These are phyloP conservation scores for Neonothopanus nambi DNA, from an alignment of 1,284 basidiomycete genomes.

Conservation along the genomic window DNA sequence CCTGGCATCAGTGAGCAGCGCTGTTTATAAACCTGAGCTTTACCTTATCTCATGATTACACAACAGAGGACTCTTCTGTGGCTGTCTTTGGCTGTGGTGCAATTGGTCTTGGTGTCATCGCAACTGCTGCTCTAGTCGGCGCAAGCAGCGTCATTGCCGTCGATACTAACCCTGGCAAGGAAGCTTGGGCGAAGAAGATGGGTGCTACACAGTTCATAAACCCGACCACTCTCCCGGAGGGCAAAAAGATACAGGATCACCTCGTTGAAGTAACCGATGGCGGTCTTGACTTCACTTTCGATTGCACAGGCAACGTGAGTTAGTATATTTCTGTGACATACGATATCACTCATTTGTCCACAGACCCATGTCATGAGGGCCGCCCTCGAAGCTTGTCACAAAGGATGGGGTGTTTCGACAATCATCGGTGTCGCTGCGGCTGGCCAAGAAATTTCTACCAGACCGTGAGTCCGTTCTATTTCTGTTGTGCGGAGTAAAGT, in stretches of 20 bases:
- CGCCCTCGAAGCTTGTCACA: conserved; percentile 97
- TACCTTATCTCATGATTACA: background rate
- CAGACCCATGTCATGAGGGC: conserved; percentile 90
- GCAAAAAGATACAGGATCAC: conserved; percentile 84
- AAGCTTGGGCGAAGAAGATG: conserved; percentile 90
- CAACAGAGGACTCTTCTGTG: conserved; percentile 79
- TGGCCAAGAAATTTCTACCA: conserved; percentile 96
- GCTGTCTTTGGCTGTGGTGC: conserved; percentile 97
- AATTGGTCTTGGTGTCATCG: conserved; percentile 92
- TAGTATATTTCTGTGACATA: background rate
- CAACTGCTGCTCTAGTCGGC: conserved; percentile 78
- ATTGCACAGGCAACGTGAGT: conserved; percentile 90
- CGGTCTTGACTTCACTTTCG: conserved; percentile 96
- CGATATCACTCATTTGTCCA: conserved; percentile 25
- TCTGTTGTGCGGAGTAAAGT: background rate
- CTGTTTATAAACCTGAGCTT: background rate
- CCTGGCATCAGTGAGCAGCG: conserved; percentile 75
- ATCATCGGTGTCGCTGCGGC: conserved; percentile 94
- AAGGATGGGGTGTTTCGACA: conserved; percentile 98
- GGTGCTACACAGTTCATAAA: conserved; percentile 98
- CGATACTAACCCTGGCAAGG: conserved; percentile 87
- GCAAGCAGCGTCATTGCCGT: conserved; percentile 91
- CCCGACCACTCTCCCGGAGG: conserved; percentile 74
- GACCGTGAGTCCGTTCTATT: conserved; percentile 65
- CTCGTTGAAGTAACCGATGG: conserved; percentile 95